Evolutionary conservation across 2,329 filamentous ascomycete genomes (phyloP), one percentile per base, ranked within the genome.

Genomic region (Paraconiothyrium sp.): DNA sequence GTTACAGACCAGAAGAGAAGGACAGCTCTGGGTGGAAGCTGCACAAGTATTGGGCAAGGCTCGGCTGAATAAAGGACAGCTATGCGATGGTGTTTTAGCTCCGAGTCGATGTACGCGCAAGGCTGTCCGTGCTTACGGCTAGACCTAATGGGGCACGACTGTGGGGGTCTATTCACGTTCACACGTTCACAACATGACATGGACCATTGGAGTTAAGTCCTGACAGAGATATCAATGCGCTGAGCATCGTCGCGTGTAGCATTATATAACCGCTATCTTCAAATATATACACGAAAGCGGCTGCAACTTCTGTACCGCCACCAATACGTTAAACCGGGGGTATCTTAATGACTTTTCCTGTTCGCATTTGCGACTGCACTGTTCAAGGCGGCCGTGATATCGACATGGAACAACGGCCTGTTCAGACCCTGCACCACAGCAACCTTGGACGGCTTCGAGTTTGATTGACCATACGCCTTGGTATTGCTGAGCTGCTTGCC

Each of bases 371-470:
- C 89, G 72, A 97, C 87, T 9, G 93, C 94, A 71, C 90, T 93
- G 78, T 97, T 92, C 70, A 98, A 78, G n/a, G 95, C 95, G 72
- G 90, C 93, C 10, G 93, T 97, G 62, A 98, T 80, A 77, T 98
- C 95, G 57, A 97, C 88, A 77, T 99, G 95, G 86, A 99, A 98
- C 67, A 97, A 84, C n/a, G 95, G 94, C 72, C 92, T 83, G 78
- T 97, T 95, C 64, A 97, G 81, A 27, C 94, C 92, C 68, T 94
- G 91, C 39, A 98, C 90, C 14, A 92, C 86, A 2, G 91, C 72
- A 51, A 76, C 70, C 59, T 67, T 68, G 1, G 61, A 63, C 24
- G 50, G 56, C 44, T 69, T 89, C 22, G 37, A 46, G 27, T 59
- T 65, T 8, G 62, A 67, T 5, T 60, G 63, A 6, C 72, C 72